Evolutionary conservation across 768 basidiomycete species (phyloP), one percentile per base, ranked within the genome.

Genomic region (Cystofilobasidium macerans): DNA sequence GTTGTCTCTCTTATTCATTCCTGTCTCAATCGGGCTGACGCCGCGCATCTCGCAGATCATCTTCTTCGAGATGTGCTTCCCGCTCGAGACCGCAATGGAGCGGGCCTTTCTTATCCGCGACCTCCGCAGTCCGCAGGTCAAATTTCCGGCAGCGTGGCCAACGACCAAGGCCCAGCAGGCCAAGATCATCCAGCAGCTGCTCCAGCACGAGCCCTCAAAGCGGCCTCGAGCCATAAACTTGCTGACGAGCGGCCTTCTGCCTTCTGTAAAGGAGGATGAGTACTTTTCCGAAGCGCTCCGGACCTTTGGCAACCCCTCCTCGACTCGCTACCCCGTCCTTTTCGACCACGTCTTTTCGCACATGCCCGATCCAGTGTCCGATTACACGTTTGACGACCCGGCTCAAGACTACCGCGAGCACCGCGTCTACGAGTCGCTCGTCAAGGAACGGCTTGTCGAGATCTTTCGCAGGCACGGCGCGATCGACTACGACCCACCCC

Each of bases 21-120:
- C 16, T 20, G 0, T 1, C 30, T 38, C 28, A 24, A 16, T 38
- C 24, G 13, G 40, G 28, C 24, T 53, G 43, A 48, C 40, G 13
- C 24, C 24, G 64, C 26, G 68, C 36, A 43, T 51, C 32, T 43
- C 30, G 26, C 69, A 92, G 89, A 85, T 97, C 70, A 92, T 95
- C 18, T 95, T 95, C 76, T 95, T 97, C 72, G 93, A 97, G 78
- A 94, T 95, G 91, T 92, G 89, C 75, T 89, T 86, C 68, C 71
- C 76, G 72, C 78, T 95, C 76, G 78, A 82, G 14, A 95, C 92
- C 0, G 85, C 83, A 1, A 81, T 87, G 24, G 92, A 97, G 72
- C 84, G 92, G 26, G 87, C 88, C 43, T 84, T 82, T 1, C 89
- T 92, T 26, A 80, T 97, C 0, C 87, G 88, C 70, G 83, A 85